Conservation (phyloP, 176 grass and related monocot species). For the Oryza longistaminata region DNA sequence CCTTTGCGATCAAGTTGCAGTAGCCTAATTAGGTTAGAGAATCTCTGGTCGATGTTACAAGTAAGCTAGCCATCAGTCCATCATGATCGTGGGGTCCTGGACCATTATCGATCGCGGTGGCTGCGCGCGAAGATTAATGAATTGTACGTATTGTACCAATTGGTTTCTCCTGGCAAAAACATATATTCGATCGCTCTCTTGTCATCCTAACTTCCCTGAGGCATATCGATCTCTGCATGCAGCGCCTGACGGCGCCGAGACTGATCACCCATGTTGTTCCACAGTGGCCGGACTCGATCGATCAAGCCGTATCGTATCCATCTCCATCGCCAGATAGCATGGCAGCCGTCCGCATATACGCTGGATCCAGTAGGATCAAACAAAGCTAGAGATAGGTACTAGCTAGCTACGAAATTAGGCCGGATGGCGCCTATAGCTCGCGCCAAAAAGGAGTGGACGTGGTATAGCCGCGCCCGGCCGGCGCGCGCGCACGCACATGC, state of each 20-base stretch:
- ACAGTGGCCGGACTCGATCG: slow-evolving; percentile 31
- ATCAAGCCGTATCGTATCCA: neutral
- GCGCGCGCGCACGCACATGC: slow-evolving; percentile 17
- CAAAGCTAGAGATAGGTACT: slow-evolving; percentile 19
- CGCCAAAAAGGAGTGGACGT: slow-evolving; percentile 44
- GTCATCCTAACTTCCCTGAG: too few species aligned
- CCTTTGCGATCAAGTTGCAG: slow-evolving; percentile 8
- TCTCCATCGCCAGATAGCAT: neutral
- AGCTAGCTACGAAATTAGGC: neutral
- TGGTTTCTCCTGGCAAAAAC: neutral
- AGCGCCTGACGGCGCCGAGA: slow-evolving; percentile 16
- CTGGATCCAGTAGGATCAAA: slow-evolving; percentile 33
- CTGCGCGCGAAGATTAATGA: too few species aligned
- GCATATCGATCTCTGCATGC: neutral
- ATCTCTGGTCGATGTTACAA: slow-evolving; percentile 19
- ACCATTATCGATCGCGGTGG: neutral
- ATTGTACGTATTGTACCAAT: neutral
- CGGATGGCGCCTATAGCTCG: slow-evolving; percentile 7
- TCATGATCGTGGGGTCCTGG: neutral
- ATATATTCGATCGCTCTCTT: neutral
- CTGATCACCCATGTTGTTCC: neutral
- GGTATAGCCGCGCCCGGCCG: neutral
- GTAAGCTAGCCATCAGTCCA: neutral
- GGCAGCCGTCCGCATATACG: neutral
- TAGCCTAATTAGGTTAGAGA: neutral